Evolutionary conservation across 352 stramenopile species (phyloP), one percentile per base, ranked within the genome.

Genomic region (Sclerospora graminicola): DNA sequence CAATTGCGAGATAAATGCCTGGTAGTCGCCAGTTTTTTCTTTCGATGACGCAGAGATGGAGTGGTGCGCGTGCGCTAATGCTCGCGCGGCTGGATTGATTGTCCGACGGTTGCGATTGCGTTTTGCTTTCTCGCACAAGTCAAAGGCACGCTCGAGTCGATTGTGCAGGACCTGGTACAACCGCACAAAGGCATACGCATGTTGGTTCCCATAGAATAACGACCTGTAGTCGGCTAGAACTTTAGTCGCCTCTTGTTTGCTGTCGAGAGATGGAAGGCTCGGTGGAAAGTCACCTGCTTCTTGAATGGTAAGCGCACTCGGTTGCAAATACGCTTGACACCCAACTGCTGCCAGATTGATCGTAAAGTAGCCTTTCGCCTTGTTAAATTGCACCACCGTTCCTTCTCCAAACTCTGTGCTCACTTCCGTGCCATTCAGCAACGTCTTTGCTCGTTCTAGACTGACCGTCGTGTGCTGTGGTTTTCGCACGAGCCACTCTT

Each of bases 141-240:
- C 72, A 34, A 72, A 74, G 8, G 86, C 86, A 21, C 71, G 70
- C 40, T 87, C 74, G 14, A 96, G 55, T 8, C 87, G 79, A 35
- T 82, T 84, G 51, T 90, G 79, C 5, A 96, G 59, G 49, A 94
- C 67, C 41, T 95, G 81, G 47, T 96, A 94, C 24, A 96, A 51
- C 29, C 86, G 76, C 37, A 96, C 37, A 48, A 96, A 91, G 7
- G 86, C 71, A 48, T 96, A 96, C 13, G 75, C 63, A 33, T 92
- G 79, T 57, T 96, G 79, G 16, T 69, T 90, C 11, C 77, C 80
- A 23, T 78, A 92, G 46, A 88, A 90, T 9, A 59, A 52, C 34
- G 67, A 74, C 36, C 67, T 78, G 40, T 62, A 60, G 15, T 61
- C 51, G 7, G 41, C 46, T n/a, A 66, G 58, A 35, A 55, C 41